Evolutionary conservation across 805 yeast species (phyloP).

Genomic region (Kodamaea leandrae): DNA sequence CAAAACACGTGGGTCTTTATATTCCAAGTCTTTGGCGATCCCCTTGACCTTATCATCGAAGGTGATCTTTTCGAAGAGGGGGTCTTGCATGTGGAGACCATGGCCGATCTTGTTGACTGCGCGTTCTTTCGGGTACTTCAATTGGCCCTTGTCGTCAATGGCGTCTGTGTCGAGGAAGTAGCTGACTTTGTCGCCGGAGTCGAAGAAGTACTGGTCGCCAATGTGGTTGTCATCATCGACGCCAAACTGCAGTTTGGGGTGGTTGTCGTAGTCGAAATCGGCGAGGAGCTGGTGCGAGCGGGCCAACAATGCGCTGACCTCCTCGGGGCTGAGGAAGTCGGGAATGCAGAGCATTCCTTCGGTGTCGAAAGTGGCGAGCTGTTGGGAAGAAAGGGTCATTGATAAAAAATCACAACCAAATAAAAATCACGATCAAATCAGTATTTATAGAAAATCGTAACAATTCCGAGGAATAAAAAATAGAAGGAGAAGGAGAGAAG

Average conservation of each 20-base stretch:
- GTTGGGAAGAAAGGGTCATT: constrained; percentile 41
- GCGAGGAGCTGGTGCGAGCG: constrained; percentile 46
- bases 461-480: too few species aligned
- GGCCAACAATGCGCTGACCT: constrained; percentile 38
- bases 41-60: constrained; percentile 47
- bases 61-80: constrained; percentile 49
- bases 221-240: constrained; percentile 60
- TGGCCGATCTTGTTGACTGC: constrained; percentile 81
- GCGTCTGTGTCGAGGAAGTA: constrained; percentile 75
- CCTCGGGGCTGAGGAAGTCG: constrained; percentile 46
- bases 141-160: constrained; percentile 49
- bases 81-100: constrained; percentile 61
- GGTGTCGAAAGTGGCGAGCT: constrained; percentile 45
- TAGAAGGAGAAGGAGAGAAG: too few species aligned
- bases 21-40: constrained; percentile 52
- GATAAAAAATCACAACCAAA: background rate
- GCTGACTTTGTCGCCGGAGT: constrained; percentile 64
- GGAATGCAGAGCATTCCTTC: constrained; percentile 66
- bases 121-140: constrained; percentile 49
- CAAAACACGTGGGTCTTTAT: constrained; percentile 64
- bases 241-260: constrained; percentile 69
- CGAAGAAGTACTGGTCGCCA: constrained; percentile 70
- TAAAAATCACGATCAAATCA: too few species aligned
- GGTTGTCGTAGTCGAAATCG: constrained; percentile 50
- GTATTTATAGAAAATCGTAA: too few species aligned